Percentiles rank a stretch among this genome's conserved stretches.
Evolutionary conservation across 495 filamentous ascomycete genomes (phyloP).

Genomic region (Rhypophila decipiens): DNA sequence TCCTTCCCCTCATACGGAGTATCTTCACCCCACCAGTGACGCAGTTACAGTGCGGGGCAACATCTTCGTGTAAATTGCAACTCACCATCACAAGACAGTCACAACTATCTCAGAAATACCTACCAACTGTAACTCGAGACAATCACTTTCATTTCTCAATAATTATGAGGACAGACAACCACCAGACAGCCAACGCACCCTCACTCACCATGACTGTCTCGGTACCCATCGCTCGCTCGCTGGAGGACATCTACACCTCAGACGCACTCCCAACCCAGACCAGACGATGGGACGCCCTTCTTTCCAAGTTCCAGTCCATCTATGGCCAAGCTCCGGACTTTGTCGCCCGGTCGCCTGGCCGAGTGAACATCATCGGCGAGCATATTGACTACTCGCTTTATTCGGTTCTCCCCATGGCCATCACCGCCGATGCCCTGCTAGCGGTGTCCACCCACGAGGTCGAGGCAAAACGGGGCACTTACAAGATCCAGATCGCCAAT

Average conservation of each 20-base stretch:
- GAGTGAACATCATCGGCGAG: slow-evolving; percentile 98
- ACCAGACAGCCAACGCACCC: slow-evolving; percentile 2
- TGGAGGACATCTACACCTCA: slow-evolving; percentile 63
- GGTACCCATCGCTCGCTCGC: slow-evolving; percentile 52
- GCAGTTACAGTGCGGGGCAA: no score
- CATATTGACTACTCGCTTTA: slow-evolving; percentile 99
- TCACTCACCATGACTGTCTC: slow-evolving; percentile 43
- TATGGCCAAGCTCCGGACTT: slow-evolving; percentile 72
- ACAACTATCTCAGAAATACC: no score
- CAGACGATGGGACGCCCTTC: slow-evolving; percentile 64
- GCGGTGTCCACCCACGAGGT: slow-evolving; percentile 63
- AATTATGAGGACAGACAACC: not conserved
- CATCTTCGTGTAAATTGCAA: no score
- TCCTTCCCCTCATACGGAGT: no score
- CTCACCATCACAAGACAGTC: no score
- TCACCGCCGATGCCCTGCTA: slow-evolving; percentile 82
- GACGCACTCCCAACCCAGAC: slow-evolving; percentile 52
- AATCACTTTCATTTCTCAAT: not conserved
- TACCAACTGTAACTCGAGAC: no score
- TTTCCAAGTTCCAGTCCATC: slow-evolving; percentile 62
- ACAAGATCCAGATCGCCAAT: slow-evolving; percentile 61
- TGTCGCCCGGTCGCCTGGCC: slow-evolving; percentile 81
- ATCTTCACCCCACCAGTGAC: no score
- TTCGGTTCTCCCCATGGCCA: slow-evolving; percentile 90
- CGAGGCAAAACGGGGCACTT: slow-evolving; percentile 25